Evolutionary conservation across 306 rosid species (phyloP), one percentile per base, ranked within the genome.

Genomic region (Prunus davidiana): DNA sequence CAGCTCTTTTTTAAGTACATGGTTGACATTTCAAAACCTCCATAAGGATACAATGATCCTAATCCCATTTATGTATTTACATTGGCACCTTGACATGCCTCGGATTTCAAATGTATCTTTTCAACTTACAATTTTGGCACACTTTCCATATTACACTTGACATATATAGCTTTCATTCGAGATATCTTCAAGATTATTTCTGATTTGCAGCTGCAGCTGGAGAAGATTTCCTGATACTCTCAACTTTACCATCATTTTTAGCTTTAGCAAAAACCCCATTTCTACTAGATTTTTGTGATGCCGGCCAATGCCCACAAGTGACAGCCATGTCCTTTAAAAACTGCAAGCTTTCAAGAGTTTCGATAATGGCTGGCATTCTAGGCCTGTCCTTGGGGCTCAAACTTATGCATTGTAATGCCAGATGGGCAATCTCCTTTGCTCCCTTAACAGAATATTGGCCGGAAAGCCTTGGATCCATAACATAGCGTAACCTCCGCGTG

Each of bases 371-470:
- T 56, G 91, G 64, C 96, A 91, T 96, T 81, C 83, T 92, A 34
- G 98, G 93, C 81, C 99, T 90, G 78, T 89, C 97, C 85, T 92
- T 95, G 57, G 99, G 97, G 64, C 83, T 89, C 86, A 90, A 55
- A 75, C 89, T 90, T 68, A 87, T 78, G 87, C 93, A 92, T 15
- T 92, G 93, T 60, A 82, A 76, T 20, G 96, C 91, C 81, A 95
- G 78, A 79, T 71, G 84, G 14, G 97, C 97, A 80, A 89, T 84
- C 55, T 86, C 93, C 77, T 90, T 92, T 12, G 97, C 77, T 19
- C 99, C 97, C 66, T 95, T 95, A 16, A 89, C 97, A 2, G 99
- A 90, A 80, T 92, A 95, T 76, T 90, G 99, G 15, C 99, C 97
- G 24, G 83, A 81, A 64, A 95, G 90, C 62, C 93, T 92, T 51